phyloP scores from a whole-genome alignment of 2,329 filamentous ascomycete genomes.

The Nothophoma quercina region DNA sequence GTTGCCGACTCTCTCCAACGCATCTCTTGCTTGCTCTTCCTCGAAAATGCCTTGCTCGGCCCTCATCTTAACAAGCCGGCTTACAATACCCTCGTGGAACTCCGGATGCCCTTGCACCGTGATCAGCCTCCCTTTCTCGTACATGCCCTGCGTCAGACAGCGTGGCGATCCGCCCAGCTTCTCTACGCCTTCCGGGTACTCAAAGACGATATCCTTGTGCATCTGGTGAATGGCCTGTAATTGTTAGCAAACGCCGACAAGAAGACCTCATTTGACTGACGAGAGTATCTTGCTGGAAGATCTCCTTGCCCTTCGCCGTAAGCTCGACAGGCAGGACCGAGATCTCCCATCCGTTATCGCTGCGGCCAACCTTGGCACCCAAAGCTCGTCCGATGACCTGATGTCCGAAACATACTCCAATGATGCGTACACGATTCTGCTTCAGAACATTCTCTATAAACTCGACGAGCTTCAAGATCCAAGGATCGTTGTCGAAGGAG shows the following conservation, averaged over 20 bases:
- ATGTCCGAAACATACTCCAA: constrained; percentile 88
- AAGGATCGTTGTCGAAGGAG: constrained; percentile 75
- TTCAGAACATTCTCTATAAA: constrained; percentile 69
- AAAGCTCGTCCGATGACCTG: constrained; percentile 81
- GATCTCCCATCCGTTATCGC: constrained; percentile 80
- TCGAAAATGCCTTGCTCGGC: constrained; percentile 72
- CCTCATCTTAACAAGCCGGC: constrained; percentile 70
- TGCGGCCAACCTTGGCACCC: constrained; percentile 71
- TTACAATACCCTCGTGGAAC: constrained; percentile 75
- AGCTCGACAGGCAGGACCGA: constrained; percentile 74
- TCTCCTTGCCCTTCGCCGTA: constrained; percentile 71
- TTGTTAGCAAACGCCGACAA: not conserved
- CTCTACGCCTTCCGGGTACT: constrained; percentile 68
- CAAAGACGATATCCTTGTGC: constrained; percentile 79
- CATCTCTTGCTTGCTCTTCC: constrained; percentile 73
- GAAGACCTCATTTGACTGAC: constrained; percentile 44
- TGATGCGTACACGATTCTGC: constrained; percentile 69
- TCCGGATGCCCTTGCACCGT: constrained; percentile 89
- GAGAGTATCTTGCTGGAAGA: constrained; percentile 72
- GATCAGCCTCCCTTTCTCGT: constrained; percentile 70
- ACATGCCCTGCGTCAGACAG: constrained; percentile 83
- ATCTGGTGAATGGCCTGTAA: constrained; percentile 78
- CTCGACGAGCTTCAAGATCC: constrained; percentile 77
- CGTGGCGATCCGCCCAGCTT: constrained; percentile 69
- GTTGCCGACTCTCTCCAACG: constrained; percentile 68